Evolutionary conservation across 2,329 filamentous ascomycete species (phyloP).

Genomic region (Paramyrothecium roridum): DNA sequence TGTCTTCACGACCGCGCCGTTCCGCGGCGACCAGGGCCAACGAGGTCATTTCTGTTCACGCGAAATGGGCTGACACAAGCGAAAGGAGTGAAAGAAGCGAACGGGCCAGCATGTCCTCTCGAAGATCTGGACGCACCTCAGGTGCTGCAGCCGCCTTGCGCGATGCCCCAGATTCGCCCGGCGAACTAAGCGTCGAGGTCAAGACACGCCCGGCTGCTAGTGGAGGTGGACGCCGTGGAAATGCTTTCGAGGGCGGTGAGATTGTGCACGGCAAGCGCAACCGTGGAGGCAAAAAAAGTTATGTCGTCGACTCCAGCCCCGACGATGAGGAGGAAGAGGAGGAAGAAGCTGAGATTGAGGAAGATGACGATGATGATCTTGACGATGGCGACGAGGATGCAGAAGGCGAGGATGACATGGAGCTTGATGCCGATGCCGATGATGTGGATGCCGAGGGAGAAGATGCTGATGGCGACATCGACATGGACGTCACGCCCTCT

Average conservation of each 20-base stretch:
- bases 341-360: constrained; percentile 31
- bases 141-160: constrained; percentile 36
- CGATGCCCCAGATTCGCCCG: constrained; percentile 44
- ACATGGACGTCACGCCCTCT: constrained; percentile 42
- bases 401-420: constrained; percentile 29
- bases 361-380: constrained; percentile 38
- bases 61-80: constrained; percentile 36
- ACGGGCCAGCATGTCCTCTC: constrained; percentile 46
- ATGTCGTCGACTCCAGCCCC: constrained; percentile 54
- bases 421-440: constrained; percentile 34
- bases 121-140: constrained; percentile 46
- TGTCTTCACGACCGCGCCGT: constrained; percentile 46
- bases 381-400: constrained; percentile 36
- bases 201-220: constrained; percentile 50
- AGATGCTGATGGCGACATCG: constrained; percentile 37
- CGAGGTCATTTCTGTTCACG: constrained; percentile 38
- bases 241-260: constrained; percentile 40
- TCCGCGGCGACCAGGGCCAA: constrained; percentile 39
- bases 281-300: constrained; percentile 55
- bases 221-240: constrained; percentile 30
- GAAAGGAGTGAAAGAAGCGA: constrained; percentile 28
- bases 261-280: constrained; percentile 50
- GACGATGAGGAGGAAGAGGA: constrained; percentile 42
- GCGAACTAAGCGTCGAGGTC: constrained; percentile 51
- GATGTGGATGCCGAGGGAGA: constrained; percentile 38